Percentiles rank a stretch among this genome's conserved stretches.
phyloP scores from a whole-genome alignment of 805 yeast genomes.

The Candida orba region DNA sequence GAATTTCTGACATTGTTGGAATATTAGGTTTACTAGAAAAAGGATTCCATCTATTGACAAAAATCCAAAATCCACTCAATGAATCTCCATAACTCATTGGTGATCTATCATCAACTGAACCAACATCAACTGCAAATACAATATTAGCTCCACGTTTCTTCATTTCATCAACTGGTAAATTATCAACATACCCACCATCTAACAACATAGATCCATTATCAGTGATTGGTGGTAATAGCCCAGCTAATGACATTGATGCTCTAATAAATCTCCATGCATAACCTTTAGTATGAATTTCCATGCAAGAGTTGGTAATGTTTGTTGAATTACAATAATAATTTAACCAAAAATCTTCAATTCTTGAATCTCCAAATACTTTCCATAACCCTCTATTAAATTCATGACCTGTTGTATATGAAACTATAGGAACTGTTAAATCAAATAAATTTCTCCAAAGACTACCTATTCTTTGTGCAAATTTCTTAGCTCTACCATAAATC shows the following conservation, averaged over 20 bases:
- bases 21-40: conserved; percentile 81
- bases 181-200: conserved; percentile 96
- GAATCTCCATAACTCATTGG: conserved; percentile 92
- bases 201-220: conserved; percentile 87
- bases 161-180: conserved; percentile 90
- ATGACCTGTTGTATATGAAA: conserved; percentile 94
- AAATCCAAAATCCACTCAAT: conserved; percentile 85
- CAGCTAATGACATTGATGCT: conserved; percentile 96
- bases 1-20: conserved; percentile 94
- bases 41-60: conserved; percentile 82
- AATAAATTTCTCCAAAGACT: conserved; percentile 79
- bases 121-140: conserved; percentile 92
- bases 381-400: conserved; percentile 97
- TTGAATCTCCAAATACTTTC: conserved; percentile 87
- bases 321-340: conserved; percentile 86
- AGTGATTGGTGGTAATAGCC: conserved; percentile 81
- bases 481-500: conserved; percentile 82
- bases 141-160: conserved; percentile 78
- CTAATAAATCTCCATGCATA: conserved; percentile 93
- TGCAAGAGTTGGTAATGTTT: conserved; percentile 86
- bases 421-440: conserved; percentile 88
- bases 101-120: conserved; percentile 86
- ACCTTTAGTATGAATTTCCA: conserved; percentile 91
- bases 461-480: conserved; percentile 73
- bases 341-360: conserved; percentile 96